Evolutionary conservation across 345 rosid species (phyloP).

Genomic region (Dipteronia dyeriana): DNA sequence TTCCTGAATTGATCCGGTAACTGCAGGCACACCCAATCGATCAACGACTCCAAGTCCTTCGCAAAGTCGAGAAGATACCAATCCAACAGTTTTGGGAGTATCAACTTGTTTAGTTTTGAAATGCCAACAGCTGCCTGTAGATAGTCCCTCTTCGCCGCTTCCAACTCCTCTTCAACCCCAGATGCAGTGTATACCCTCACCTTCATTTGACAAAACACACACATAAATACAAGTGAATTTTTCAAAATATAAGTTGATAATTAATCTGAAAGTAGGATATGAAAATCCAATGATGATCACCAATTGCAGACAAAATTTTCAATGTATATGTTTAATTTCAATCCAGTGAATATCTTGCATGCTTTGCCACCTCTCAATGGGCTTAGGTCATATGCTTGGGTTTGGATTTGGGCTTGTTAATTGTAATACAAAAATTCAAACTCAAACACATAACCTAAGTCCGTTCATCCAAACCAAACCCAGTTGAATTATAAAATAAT

Average conservation of each 20-base stretch:
- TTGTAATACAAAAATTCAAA: too few species aligned
- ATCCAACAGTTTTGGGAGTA: slow-evolving; percentile 83
- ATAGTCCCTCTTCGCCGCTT: slow-evolving; percentile 78
- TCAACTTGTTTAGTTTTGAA: slow-evolving; percentile 62
- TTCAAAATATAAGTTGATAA: not conserved
- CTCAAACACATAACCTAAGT: too few species aligned
- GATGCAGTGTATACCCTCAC: slow-evolving; percentile 80
- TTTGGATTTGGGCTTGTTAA: too few species aligned
- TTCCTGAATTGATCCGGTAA: slow-evolving; percentile 63
- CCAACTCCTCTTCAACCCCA: slow-evolving; percentile 73
- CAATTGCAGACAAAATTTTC: not conserved
- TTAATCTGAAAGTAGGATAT: not conserved
- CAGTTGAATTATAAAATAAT: too few species aligned
- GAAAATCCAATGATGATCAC: not conserved
- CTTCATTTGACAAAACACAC: slow-evolving; percentile 29
- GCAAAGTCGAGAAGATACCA: slow-evolving; percentile 91
- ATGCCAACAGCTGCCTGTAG: slow-evolving; percentile 80
- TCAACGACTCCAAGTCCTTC: slow-evolving; percentile 76
- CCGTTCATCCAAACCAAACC: too few species aligned
- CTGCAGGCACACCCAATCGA: slow-evolving; percentile 86
- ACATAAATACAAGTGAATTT: not conserved
- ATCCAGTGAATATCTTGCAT: too few species aligned
- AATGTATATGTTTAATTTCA: not conserved
- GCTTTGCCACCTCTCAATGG: too few species aligned
- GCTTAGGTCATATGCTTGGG: too few species aligned